Percentiles rank a stretch among this genome's conserved stretches.
phyloP scores from a whole-genome alignment of 2,329 filamentous ascomycete genomes.

The Emmonsiellopsis sp. region DNA sequence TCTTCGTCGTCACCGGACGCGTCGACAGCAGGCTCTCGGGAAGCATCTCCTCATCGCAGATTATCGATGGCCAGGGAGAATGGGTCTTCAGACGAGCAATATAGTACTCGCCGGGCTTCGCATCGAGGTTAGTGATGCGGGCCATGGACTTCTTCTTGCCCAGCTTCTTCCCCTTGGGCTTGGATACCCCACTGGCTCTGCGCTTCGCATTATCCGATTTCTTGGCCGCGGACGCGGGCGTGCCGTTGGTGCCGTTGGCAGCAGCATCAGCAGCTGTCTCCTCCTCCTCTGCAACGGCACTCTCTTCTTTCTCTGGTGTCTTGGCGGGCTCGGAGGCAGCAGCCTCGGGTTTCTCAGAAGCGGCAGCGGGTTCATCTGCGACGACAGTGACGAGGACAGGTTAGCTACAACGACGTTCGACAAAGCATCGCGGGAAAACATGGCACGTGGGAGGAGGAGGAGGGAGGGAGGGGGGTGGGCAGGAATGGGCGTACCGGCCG shows the following conservation, averaged over 20 bases:
- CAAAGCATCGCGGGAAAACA: not conserved
- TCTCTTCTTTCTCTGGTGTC: conserved; percentile 13
- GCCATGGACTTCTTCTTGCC: conserved; percentile 76
- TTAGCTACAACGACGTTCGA: not conserved
- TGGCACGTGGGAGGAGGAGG: not conserved
- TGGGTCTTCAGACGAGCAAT: conserved; percentile 91
- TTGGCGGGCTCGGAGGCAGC: not conserved
- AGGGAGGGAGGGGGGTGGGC: not conserved
- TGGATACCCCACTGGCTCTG: conserved; percentile 62
- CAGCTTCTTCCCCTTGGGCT: conserved; percentile 68
- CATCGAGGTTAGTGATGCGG: conserved; percentile 64
- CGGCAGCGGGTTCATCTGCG: conserved; percentile 12
- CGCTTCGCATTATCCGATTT: conserved; percentile 50
- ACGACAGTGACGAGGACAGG: conserved; percentile 1
- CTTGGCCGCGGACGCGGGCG: conserved; percentile 35
- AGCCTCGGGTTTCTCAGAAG: conserved; percentile 19
- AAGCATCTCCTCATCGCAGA: conserved; percentile 92
- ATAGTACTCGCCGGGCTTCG: conserved; percentile 83
- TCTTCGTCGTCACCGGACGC: conserved; percentile 75
- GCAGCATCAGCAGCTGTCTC: conserved; percentile 16
- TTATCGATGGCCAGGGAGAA: conserved; percentile 86
- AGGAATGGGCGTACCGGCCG: conserved; percentile 20
- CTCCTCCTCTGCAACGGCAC: conserved; percentile 12
- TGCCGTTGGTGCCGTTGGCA: conserved; percentile 37
- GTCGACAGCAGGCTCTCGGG: conserved; percentile 65